Base-by-base conservation (phyloP, 2,329 filamentous ascomycete genomes). In the Cercospora brassicicola region DNA sequence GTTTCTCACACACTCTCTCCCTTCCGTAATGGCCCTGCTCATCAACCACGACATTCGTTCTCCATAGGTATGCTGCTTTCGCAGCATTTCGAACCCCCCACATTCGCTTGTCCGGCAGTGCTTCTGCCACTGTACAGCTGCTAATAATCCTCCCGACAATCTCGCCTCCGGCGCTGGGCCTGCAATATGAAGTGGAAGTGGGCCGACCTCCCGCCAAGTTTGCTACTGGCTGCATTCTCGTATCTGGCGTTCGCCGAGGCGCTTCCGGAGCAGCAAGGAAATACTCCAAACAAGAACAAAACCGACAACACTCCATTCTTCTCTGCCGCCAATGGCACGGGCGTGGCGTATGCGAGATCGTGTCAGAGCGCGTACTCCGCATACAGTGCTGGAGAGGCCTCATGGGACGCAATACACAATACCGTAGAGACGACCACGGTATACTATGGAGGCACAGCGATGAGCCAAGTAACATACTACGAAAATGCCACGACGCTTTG, bases 401-500 rank as follows among this genome's bases (percentile, higher is more conserved):
- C 57, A 2, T 68, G 60, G 64, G 36, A 45, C 10, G 60, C 30
- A 2, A n/a, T 59, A 30, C 60, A 68, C 26, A 60, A 64, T 30
- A 65, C 26, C 9, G 45, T 67, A 13, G 20, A 59, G 15, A 70
- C 64, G 13, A 51, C 57, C 5, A 72, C 68, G 33, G 62, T 11
- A 8, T 69, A 9, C 15, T 67, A 9, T 51, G 74, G 73, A 4
- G 74, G 75, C 1, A 66, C 64, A 8, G 68, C 70, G 2, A 53
- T 67, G n/a, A 62, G 56, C 8, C 30, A 51, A 3, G 67, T 74
- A 2, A 76, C 74, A 7, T 76, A 75, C 59, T 76, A 76, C 57
- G 70, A 69, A 23, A 73, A 74, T 60, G 73, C 73, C 9, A 73
- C 73, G 6, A 78, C 76, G 1, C 66, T 77, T 6, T 78, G 76